These are phyloP conservation scores for Eremothecium coryli DNA, from an alignment of 1,139 yeast species.

Conservation along the genomic window DNA sequence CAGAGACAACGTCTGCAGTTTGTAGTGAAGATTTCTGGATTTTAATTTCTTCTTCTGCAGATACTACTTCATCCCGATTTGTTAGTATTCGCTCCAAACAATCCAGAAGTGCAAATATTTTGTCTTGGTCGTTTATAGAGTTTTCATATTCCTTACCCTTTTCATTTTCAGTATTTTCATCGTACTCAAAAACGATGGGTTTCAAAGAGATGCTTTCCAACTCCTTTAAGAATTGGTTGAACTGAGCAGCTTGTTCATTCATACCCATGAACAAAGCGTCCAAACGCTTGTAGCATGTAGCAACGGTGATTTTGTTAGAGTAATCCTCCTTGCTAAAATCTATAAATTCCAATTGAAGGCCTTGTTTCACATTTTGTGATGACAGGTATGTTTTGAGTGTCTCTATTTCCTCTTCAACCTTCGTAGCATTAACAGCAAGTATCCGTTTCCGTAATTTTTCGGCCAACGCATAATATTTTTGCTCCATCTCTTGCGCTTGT, in stretches of 20 bases:
- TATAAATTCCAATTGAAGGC: constrained; percentile 10
- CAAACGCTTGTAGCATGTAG: constrained; percentile 18
- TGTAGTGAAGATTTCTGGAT: constrained; percentile 10
- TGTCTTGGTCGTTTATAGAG: constrained; percentile 66
- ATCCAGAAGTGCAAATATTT: constrained; percentile 54
- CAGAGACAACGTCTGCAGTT: constrained; percentile 12
- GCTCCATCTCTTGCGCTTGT: constrained; percentile 34
- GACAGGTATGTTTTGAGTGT: constrained; percentile 14
- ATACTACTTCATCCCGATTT: constrained; percentile 46
- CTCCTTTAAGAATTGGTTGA: constrained; percentile 47
- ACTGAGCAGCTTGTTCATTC: constrained; percentile 47
- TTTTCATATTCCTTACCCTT: constrained; percentile 51
- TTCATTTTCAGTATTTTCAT: constrained; percentile 49
- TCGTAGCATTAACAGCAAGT: constrained; percentile 16
- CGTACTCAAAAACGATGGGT: constrained; percentile 39
- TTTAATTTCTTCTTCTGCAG: constrained; percentile 29
- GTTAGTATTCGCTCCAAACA: constrained; percentile 46
- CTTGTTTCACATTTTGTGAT: background rate
- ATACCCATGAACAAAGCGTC: constrained; percentile 25
- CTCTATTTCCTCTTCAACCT: constrained; percentile 22
- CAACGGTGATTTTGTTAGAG: constrained; percentile 16
- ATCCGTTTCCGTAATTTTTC: constrained; percentile 49
- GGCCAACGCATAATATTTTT: constrained; percentile 50
- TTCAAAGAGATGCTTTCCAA: constrained; percentile 39
- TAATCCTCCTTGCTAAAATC: constrained; percentile 16